Conservation (phyloP, 163 green algal genomes). For the Dunaliella salina region DNA sequence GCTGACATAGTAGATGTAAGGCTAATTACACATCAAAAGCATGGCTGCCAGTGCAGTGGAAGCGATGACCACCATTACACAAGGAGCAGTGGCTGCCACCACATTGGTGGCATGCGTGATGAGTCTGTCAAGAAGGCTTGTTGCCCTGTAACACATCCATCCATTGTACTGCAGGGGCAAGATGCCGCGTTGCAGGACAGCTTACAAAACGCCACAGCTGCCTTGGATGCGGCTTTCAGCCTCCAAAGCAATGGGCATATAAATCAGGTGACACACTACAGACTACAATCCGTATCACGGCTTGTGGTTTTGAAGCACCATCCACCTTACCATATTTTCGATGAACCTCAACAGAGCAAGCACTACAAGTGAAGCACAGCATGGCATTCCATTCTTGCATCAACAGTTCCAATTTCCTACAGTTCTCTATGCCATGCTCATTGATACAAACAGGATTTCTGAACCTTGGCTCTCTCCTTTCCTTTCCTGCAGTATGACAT, state of each 20-base stretch:
- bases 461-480: not conserved
- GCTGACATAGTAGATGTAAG: too few relatives aligned
- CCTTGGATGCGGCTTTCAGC: not conserved
- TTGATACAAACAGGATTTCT: not conserved
- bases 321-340: too few relatives aligned
- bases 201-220: not conserved
- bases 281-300: not conserved
- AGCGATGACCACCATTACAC: not conserved
- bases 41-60: not conserved
- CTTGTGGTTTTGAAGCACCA: not conserved
- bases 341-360: too few relatives aligned
- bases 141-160: not conserved
- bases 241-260: not conserved
- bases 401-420: not conserved
- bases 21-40: not conserved
- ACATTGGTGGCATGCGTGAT: not conserved
- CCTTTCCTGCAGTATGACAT: not conserved
- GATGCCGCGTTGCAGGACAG: not conserved
- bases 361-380: not conserved
- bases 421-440: not conserved
- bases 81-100: not conserved
- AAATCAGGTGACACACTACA: not conserved
- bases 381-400: not conserved
- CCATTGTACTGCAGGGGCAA: not conserved
- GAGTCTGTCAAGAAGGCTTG: not conserved